Base-by-base conservation (phyloP, 306 rosid species). In the Inga leiocalycina region DNA sequence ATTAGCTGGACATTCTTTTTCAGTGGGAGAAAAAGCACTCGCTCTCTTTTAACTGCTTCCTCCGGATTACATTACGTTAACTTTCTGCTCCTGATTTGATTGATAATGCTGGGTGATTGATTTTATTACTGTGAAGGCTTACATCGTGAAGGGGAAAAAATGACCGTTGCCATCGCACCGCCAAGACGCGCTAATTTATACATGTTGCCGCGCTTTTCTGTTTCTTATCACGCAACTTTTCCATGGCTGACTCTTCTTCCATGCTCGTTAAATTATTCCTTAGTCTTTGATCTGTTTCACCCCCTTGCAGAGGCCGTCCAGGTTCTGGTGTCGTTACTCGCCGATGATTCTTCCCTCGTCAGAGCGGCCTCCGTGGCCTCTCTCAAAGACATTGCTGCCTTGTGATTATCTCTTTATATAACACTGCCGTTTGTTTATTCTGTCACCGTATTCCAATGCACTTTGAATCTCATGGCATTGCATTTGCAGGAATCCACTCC, bases 321-420 rank as follows among this genome's bases (percentile, higher is more conserved):
- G 82, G 85, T 91, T 87, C 79, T 91, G 51, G 95, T 91, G 34
- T 88, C 93, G 11, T 82, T 85, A 34, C 88, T 91, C 16, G 90
- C 91, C 0, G 95, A 91, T 84, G 95, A 89, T 82, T 91, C 95
- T 74, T 67, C 88, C 3, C 22, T 77, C 19, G 93, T 91, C 71
- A 83, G 93, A 79, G 87, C 84, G 80, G 89, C 92, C 62, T 88
- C 93, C 82, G 78, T 87, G 81, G 89, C 90, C 41, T 86, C 95
- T 27, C 95, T 91, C 79, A 86, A 85, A 72, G 91, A 89, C 79
- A 82, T 91, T 43, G 89, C 89, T 59, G 41, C 86, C 4, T 70
- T 91, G 93, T 91, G 84, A 62, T 84, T 72, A 34, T 41, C 75
- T 66, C 66, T 51, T 41, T 79, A 65, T 39, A 0, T 49, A 0